Evolutionary conservation across 805 yeast species (phyloP), one percentile per base, ranked within the genome.

Genomic region (Ogataea wickerhamii): DNA sequence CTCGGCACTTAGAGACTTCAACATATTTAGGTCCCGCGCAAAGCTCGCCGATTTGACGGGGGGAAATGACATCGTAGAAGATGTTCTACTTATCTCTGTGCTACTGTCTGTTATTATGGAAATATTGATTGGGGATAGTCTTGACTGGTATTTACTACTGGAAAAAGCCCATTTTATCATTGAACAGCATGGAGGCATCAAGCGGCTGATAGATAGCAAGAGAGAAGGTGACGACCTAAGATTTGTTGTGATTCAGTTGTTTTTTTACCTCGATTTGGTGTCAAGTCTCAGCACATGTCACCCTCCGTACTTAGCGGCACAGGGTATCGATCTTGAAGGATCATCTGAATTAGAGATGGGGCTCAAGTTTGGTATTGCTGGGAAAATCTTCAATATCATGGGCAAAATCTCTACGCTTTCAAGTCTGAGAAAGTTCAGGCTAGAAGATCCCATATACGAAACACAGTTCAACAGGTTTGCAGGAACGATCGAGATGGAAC

Each of bases 341-440:
- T 52, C 50, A 22, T 42, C 36, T 10, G 40, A 53, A 8, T 38
- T 58, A 12, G 55, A 51, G 23, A 48, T 55, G 31, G 61, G 61
- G 4, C 56, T 58, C 40, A 52, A 47, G 32, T 55, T 53, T 38
- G 63, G 63, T 6, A 52, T 58, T 12, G 60, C 56, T 6, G 63
- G 63, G 3, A 60, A 58, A 25, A 49, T 57, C 6, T 55, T 51
- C 46, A 57, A 47, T n/a, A 46, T 43, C 5, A 43, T 56, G 43
- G 61, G 61, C 5, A 55, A 52, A 34, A 56, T 56, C 12, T 52
- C 58, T 5, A 54, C 61, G 4, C 36, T 56, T 12, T 48, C 61
- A 2, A 52, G 59, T 36, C 31, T 53, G 10, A 38, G 61, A 34
- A 29, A 35, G 14, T 34, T 29, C 6, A 36, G 61, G 12, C 36